These are phyloP conservation scores for Blastobotrys arbuscula DNA, from an alignment of 1,139 yeast genomes.

Conservation along the genomic window DNA sequence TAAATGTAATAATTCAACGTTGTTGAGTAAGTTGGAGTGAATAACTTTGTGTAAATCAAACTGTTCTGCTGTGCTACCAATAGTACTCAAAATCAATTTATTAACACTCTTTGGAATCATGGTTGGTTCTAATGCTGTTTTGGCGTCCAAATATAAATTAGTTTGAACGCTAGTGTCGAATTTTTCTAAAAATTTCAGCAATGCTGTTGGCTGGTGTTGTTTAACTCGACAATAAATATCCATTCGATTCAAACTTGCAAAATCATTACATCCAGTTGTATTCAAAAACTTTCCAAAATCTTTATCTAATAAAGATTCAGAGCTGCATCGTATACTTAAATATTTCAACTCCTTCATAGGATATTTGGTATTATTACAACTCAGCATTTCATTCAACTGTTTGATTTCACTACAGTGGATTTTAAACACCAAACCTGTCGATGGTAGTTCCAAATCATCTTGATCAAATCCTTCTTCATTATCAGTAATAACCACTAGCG, in stretches of 20 bases:
- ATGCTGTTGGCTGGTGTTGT: constrained; percentile 4
- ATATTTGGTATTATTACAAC: background rate
- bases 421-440: background rate
- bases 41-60: constrained; percentile 11
- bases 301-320: background rate
- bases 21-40: constrained; percentile 2
- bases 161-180: background rate
- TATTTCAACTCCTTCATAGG: constrained; percentile 9
- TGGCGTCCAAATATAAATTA: constrained; percentile 9
- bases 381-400: background rate
- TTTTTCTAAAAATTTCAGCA: constrained; percentile 2
- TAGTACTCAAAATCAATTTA: constrained; percentile 10
- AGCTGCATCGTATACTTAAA: constrained; percentile 3
- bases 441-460: constrained; percentile 6
- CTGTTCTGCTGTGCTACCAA: constrained; percentile 9
- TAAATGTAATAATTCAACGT: constrained; percentile 10
- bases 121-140: constrained; percentile 7
- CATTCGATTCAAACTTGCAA: constrained; percentile 5
- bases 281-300: constrained; percentile 1
- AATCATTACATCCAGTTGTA: background rate
- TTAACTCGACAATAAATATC: constrained; percentile 5
- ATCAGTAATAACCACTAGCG: constrained; percentile 3
- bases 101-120: constrained; percentile 3
- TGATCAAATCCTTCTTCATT: constrained; percentile 7
- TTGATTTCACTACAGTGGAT: background rate